phyloP scores from a whole-genome alignment of 2,329 filamentous ascomycete species.

The Exophiala spinifera region DNA sequence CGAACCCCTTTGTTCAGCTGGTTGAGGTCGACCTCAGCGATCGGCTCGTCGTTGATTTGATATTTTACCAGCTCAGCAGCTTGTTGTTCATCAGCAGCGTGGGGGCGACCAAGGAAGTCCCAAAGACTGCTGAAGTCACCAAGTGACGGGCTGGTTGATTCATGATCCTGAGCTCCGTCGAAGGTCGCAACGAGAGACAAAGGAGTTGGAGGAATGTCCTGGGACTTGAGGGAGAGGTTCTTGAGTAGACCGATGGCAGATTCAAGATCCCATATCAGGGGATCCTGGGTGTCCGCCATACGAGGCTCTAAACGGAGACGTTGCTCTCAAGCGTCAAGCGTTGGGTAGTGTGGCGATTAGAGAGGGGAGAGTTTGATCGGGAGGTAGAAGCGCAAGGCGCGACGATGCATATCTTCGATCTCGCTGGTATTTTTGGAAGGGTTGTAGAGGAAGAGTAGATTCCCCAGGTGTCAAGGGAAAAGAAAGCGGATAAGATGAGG shows the following conservation, averaged over 20 bases:
- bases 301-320: conserved; percentile 6
- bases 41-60: conserved; percentile 18
- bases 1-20: conserved; percentile 30
- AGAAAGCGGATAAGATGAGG: background rate
- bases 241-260: conserved; percentile 44
- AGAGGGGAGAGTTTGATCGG: conserved; percentile 15
- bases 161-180: conserved; percentile 7
- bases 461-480: background rate
- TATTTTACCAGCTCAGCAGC: conserved; percentile 17
- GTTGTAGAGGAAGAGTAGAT: background rate
- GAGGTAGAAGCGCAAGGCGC: background rate
- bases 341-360: conserved; percentile 14
- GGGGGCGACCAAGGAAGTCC: conserved; percentile 34
- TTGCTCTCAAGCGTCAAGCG: conserved; percentile 6
- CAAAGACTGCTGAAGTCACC: conserved; percentile 46
- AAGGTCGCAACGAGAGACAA: background rate
- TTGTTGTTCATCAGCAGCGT: conserved; percentile 5
- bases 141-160: conserved; percentile 31
- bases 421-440: background rate
- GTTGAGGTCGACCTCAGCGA: conserved; percentile 20
- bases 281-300: conserved; percentile 18
- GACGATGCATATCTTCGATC: conserved; percentile 13
- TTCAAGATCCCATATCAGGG: conserved; percentile 43
- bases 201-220: background rate
- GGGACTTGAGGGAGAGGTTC: conserved; percentile 25